phyloP scores from a whole-genome alignment of 257 asterid species.

The Solanum pinnatisectum region DNA sequence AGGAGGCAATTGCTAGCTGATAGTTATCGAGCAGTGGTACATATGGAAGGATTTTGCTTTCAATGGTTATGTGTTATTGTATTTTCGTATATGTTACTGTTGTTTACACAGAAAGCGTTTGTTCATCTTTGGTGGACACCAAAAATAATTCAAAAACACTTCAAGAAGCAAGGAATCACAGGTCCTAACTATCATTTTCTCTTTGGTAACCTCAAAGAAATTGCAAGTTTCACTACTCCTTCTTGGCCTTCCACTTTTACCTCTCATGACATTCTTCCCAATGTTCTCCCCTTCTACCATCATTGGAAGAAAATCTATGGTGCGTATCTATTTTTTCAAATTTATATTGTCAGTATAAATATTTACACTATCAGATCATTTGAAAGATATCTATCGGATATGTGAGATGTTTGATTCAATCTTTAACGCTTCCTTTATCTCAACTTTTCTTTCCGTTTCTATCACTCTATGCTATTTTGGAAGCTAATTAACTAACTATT shows the following conservation, averaged over 20 bases:
- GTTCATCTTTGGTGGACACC: conserved; percentile 80
- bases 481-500: background rate
- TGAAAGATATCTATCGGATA: background rate
- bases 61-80: conserved; percentile 26
- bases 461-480: background rate
- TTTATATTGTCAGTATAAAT: no score
- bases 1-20: background rate
- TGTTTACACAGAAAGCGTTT: conserved; percentile 22
- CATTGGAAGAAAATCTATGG: conserved; percentile 94
- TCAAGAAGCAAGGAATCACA: conserved; percentile 63
- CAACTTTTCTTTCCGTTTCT: background rate
- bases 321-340: background rate
- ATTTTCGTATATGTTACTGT: conserved; percentile 34
- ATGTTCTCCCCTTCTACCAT: conserved; percentile 84
- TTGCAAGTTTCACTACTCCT: conserved; percentile 41
- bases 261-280: conserved; percentile 85
- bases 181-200: conserved; percentile 77
- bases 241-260: conserved; percentile 46
- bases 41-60: conserved; percentile 22
- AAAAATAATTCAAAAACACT: conserved; percentile 47
- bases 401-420: background rate
- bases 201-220: conserved; percentile 78
- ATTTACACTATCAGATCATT: background rate
- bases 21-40: background rate
- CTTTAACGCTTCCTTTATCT: background rate